Evolutionary conservation across 169 alveolate species (phyloP), one percentile per base, ranked within the genome.

Genomic region (Cyclospora cayetanensis): DNA sequence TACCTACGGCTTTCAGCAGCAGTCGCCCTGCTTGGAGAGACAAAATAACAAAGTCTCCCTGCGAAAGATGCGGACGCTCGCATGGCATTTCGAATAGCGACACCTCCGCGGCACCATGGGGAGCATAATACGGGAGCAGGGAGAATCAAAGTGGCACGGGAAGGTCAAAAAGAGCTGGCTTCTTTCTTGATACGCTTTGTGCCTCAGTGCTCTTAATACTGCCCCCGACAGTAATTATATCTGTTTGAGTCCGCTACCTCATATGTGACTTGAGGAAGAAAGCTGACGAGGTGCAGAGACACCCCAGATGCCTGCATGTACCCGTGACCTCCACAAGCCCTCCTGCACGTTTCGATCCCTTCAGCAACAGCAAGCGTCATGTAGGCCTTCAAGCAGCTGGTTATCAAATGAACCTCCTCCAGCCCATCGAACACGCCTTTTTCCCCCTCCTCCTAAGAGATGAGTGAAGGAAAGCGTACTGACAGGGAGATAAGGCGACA

Each of bases 261-360:
- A 39, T 91, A 91, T 7, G 94, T 91, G 37, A 60, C 91, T n/a
- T 77, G 91, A 7, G 94, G 94, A 12, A 80, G 52, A 39, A 53
- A 91, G 87, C 29, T 76, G 66, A 43, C 90, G 84, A 76, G 43
- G 15, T 77, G 89, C n/a, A 90, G 37, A 4, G 93, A 43, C 7
- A 90, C 50, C 37, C 93, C 93, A 5, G 93, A 35, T 2, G 93
- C 90, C 27, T 27, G 82, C 31, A 77, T 46, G 63, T 34, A 90
- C 18, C 93, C 93, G n/a, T 90, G 93, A 46, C 93, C 93, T 11
- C 93, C 93, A 34, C 90, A 77, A 34, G 87, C 84, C 50, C 43
- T 90, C 7, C 93, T 52, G 93, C 93, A 90, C 42, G 20, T 37
- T 25, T 90, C 93, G 27, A 90, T 77, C 27, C 93, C 93, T 4